A percentile compares a stretch with the other conserved stretches of the same genome.
These are phyloP conservation scores for Hypoxylon sp. DNA, from an alignment of 2,329 filamentous ascomycete species.

Conservation along the genomic window DNA sequence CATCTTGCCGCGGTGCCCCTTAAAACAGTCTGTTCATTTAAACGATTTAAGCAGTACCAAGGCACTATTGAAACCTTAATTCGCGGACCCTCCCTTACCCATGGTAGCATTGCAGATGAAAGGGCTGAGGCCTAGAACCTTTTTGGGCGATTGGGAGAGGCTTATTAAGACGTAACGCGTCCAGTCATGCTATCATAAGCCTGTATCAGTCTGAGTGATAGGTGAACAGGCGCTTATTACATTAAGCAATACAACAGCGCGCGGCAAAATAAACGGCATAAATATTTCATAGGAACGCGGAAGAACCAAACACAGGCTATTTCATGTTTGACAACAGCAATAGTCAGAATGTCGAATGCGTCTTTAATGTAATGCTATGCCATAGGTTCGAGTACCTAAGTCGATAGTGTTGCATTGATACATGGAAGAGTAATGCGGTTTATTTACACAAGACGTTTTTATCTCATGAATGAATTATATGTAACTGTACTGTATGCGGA, in stretches of 20 bases:
- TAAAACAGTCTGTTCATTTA: conserved; percentile 28
- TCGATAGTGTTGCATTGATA: neutral
- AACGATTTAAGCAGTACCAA: conserved; percentile 26
- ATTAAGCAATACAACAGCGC: neutral
- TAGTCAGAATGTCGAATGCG: conserved; percentile 1
- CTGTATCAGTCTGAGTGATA: conserved; percentile 6
- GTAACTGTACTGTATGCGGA: conserved; percentile 5
- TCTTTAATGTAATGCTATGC: conserved; percentile 6
- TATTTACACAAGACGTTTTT: conserved; percentile 10
- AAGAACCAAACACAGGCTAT: conserved; percentile 15
- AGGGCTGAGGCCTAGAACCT: conserved; percentile 40
- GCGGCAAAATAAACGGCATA: conserved; percentile 29
- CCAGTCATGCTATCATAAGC: conserved; percentile 26
- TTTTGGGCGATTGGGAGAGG: conserved; percentile 25
- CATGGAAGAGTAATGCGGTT: neutral
- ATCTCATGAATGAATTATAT: conserved; percentile 19
- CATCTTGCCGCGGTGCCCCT: conserved; percentile 30
- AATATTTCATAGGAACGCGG: neutral
- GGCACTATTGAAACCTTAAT: conserved; percentile 37
- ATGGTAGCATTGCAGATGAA: conserved; percentile 41
- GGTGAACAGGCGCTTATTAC: neutral
- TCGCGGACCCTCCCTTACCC: conserved; percentile 32
- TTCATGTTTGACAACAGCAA: conserved; percentile 15
- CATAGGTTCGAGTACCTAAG: conserved; percentile 8
- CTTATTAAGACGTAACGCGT: conserved; percentile 36